A percentile compares a stretch with the other conserved stretches of the same genome.
Evolutionary conservation across 768 basidiomycete genomes (phyloP).

Genomic region (Termitomyces sp.): DNA sequence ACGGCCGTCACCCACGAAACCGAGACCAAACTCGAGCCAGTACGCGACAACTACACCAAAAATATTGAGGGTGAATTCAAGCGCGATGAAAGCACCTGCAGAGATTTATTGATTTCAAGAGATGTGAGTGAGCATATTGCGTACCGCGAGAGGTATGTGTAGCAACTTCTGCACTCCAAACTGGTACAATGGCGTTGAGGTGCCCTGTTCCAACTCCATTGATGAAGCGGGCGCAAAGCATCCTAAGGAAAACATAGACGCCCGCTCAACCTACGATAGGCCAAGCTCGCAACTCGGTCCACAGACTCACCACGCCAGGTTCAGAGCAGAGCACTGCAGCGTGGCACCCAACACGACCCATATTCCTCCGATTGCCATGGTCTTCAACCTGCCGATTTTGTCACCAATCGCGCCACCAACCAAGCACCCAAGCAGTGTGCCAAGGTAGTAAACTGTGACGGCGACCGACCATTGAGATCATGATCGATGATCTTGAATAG

Average conservation of each 20-base stretch:
- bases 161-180: slow-evolving; percentile 40
- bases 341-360: slow-evolving; percentile 38
- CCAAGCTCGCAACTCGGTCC: background rate
- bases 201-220: slow-evolving; percentile 39
- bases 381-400: slow-evolving; percentile 32
- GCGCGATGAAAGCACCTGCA: slow-evolving; percentile 36
- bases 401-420: slow-evolving; percentile 36
- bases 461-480: background rate
- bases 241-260: slow-evolving; percentile 22
- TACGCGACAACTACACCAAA: slow-evolving; percentile 40
- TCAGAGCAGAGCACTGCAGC: slow-evolving; percentile 36
- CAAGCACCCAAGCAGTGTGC: slow-evolving; percentile 33
- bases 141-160: slow-evolving; percentile 34
- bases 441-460: slow-evolving; percentile 32
- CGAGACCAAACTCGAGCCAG: slow-evolving; percentile 40
- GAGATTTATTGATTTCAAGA: background rate
- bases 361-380: slow-evolving; percentile 31
- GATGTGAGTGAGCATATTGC: background rate
- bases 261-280: background rate
- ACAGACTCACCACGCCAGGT: slow-evolving; percentile 29
- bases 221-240: slow-evolving; percentile 37
- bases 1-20: slow-evolving; percentile 35
- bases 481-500: background rate
- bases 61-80: slow-evolving; percentile 35
- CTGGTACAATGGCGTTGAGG: slow-evolving; percentile 38